Conservation (phyloP, 2,329 filamentous ascomycete species). For the Sordariomycetes sp. region DNA sequence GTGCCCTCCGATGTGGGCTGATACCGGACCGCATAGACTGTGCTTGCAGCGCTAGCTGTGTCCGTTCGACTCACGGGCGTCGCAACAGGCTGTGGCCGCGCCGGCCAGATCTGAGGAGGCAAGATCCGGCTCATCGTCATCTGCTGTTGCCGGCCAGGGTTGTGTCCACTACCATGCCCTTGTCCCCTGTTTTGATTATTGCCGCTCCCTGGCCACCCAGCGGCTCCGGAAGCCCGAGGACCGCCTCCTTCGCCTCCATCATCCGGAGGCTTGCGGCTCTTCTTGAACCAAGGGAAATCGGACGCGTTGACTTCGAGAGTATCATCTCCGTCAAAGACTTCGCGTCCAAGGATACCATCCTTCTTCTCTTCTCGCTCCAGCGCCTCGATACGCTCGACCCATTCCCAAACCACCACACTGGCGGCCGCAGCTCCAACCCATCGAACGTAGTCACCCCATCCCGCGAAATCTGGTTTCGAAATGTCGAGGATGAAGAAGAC, state of each 20-base stretch:
- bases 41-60: slow-evolving; percentile 54
- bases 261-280: slow-evolving; percentile 24
- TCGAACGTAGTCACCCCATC: slow-evolving; percentile 90
- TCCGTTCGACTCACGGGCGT: slow-evolving; percentile 54
- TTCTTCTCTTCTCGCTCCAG: slow-evolving; percentile 89
- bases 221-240: slow-evolving; percentile 8
- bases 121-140: slow-evolving; percentile 24
- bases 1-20: slow-evolving; percentile 46
- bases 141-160: slow-evolving; percentile 8
- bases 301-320: slow-evolving; percentile 62
- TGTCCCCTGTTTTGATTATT: neutral
- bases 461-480: slow-evolving; percentile 72
- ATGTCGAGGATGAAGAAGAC: slow-evolving; percentile 93
- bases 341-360: slow-evolving; percentile 81
- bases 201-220: slow-evolving; percentile 9
- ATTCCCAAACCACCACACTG: slow-evolving; percentile 97
- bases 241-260: slow-evolving; percentile 17
- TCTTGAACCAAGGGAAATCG: slow-evolving; percentile 37
- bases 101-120: slow-evolving; percentile 44
- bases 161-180: no score
- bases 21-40: slow-evolving; percentile 54
- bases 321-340: slow-evolving; percentile 90
- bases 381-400: slow-evolving; percentile 91
- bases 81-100: slow-evolving; percentile 42
- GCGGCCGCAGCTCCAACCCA: slow-evolving; percentile 95